These are phyloP conservation scores for Puccinia horiana DNA, from an alignment of 1,284 basidiomycete genomes.

Conservation along the genomic window DNA sequence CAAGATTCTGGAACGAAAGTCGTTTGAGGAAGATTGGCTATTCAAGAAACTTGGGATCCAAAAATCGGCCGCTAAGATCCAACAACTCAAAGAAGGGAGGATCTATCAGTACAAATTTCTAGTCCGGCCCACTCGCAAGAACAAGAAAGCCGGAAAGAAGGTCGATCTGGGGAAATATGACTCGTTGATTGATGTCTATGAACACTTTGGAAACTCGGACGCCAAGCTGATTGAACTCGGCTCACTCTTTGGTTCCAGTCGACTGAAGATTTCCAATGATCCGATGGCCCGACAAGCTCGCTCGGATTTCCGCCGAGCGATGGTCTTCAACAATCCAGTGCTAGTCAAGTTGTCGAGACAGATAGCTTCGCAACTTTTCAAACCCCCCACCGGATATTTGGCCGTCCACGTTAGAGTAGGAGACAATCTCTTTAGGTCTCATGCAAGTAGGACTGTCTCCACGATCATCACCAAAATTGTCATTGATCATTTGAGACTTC, in stretches of 20 bases:
- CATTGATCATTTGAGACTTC: constrained; percentile 24
- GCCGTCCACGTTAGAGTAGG: constrained; percentile 41
- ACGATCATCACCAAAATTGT: constrained; percentile 13
- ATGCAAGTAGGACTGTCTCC: neutral
- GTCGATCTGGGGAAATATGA: constrained; percentile 32
- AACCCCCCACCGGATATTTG: constrained; percentile 11
- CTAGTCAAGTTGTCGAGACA: neutral
- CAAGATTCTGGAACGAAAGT: constrained; percentile 12
- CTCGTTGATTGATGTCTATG: constrained; percentile 8
- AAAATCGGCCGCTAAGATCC: constrained; percentile 7
- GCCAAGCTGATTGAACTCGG: constrained; percentile 24
- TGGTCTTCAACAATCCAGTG: constrained; percentile 34
- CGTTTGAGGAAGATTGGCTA: constrained; percentile 25
- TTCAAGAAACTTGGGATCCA: neutral
- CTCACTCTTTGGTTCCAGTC: constrained; percentile 34
- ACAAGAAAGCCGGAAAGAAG: neutral
- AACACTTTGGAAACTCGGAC: neutral
- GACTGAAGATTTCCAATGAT: constrained; percentile 32
- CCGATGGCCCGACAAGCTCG: constrained; percentile 29
- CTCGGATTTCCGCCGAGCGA: constrained; percentile 9
- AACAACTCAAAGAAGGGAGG: constrained; percentile 10
- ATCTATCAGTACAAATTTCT: constrained; percentile 25
- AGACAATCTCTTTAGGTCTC: constrained; percentile 40
- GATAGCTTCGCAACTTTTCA: constrained; percentile 13
- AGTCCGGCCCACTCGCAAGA: neutral